Evolutionary conservation across 352 stramenopile genomes (phyloP), one percentile per base, ranked within the genome.

Genomic region (Phytophthora aleatoria): DNA sequence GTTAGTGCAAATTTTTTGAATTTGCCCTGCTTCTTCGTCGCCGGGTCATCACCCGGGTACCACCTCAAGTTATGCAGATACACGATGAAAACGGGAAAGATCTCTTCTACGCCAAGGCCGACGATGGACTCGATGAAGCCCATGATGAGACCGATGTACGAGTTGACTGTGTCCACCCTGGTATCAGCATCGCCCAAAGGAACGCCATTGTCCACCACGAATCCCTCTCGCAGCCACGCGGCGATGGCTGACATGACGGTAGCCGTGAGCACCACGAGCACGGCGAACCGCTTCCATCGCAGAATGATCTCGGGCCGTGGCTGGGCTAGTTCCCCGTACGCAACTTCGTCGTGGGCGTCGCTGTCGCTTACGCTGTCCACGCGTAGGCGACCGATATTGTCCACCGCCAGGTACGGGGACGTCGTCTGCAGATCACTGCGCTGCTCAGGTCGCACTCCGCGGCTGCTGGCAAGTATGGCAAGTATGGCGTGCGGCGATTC

Each of bases 21-120:
- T 61, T 85, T 85, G 64, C 69, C 74, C 39, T 76, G 71, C 50
- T 69, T 70, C 56, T 80, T 80, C 12, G 67, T 74, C 2, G 64
- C 74, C 20, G 77, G 77, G 43, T 83, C 75, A 42, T 89, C 77
- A 11, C 66, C 57, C 7, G 68, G 70, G 27, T 76, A 86, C 79
- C 79, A 89, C 51, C 79, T 68, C 38, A 85, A 48, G 50, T 89
- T 89, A 59, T 89, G 79, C 43, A 86, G 59, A 47, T 89, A 89
- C 24, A 89, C 79, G 41, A 83, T 74, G 48, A 85, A 89, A 9
- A 85, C 76, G 3, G 79, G 74, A 50, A 89, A 82, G 20, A 89
- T 67, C 27, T 85, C 69, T 31, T 77, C 73, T 3, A 89, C 63
- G 24, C 77, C 68, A 15, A 81, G 64, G 9, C 74, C 74, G 38